Conservation (phyloP, 768 basidiomycete genomes). For the Termitomyces sp. region DNA sequence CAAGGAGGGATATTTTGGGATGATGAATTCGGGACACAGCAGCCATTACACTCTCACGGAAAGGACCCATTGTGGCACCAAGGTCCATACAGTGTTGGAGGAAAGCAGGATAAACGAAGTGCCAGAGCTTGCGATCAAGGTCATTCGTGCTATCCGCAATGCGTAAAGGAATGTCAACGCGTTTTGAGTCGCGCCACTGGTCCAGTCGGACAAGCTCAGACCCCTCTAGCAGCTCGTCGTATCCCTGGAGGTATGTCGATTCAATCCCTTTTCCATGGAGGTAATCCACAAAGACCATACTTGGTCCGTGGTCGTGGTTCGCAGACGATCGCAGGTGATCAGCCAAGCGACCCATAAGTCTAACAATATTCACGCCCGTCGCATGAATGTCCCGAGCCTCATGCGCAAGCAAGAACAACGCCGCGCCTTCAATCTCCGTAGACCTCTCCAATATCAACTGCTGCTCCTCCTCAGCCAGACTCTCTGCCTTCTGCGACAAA, state of each 20-base stretch:
- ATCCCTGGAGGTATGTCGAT: slow-evolving; percentile 51
- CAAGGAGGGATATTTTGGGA: slow-evolving; percentile 65
- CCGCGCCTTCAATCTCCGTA: slow-evolving; percentile 66
- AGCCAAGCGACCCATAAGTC: slow-evolving; percentile 50
- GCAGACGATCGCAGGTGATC: slow-evolving; percentile 36
- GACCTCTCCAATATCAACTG: slow-evolving; percentile 42
- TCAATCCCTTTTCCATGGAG: slow-evolving; percentile 48
- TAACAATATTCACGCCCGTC: slow-evolving; percentile 62
- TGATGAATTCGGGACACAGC: slow-evolving; percentile 74
- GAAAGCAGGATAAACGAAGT: slow-evolving; percentile 65
- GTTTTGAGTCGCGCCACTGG: slow-evolving; percentile 60
- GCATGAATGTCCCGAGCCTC: slow-evolving; percentile 46
- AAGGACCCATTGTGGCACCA: slow-evolving; percentile 39
- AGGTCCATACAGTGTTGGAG: slow-evolving; percentile 54
- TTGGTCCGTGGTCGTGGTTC: slow-evolving; percentile 20
- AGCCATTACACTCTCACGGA: slow-evolving; percentile 67
- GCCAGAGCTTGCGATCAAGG: slow-evolving; percentile 72
- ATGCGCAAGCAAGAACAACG: slow-evolving; percentile 71
- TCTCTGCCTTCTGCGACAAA: slow-evolving; percentile 36
- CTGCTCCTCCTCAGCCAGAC: slow-evolving; percentile 39
- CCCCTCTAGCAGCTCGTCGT: slow-evolving; percentile 63
- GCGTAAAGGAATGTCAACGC: slow-evolving; percentile 54
- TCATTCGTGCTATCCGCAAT: slow-evolving; percentile 71
- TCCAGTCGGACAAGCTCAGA: slow-evolving; percentile 57
- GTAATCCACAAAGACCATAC: slow-evolving; percentile 44